phyloP scores from a whole-genome alignment of 2,329 filamentous ascomycete species.

The Cadophora luteo-olivacea region DNA sequence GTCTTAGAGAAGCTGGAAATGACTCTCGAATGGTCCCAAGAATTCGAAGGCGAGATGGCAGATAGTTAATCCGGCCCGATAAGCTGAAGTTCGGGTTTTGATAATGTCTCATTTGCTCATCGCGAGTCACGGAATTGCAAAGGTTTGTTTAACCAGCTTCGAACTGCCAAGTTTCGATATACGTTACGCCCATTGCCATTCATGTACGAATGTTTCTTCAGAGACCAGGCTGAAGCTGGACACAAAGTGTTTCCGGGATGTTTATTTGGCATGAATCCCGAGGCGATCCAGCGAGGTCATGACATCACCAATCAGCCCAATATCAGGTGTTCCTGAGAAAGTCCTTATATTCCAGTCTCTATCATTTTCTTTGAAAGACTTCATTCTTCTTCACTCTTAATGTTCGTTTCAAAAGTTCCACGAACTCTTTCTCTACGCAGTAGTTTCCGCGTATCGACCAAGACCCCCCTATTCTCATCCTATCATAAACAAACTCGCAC shows the following conservation, averaged over 20 bases:
- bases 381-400: slow-evolving; percentile 13
- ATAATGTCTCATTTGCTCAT: no score
- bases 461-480: not conserved
- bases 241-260: not conserved
- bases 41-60: slow-evolving; percentile 19
- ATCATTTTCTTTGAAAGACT: not conserved
- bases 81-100: not conserved
- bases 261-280: not conserved
- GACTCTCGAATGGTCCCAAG: slow-evolving; percentile 26
- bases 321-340: not conserved
- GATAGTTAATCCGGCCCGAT: slow-evolving; percentile 29
- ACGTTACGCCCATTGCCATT: no score
- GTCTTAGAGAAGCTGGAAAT: not conserved
- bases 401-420: slow-evolving; percentile 22
- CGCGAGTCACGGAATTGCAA: no score
- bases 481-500: slow-evolving; percentile 24
- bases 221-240: not conserved
- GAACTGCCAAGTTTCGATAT: no score
- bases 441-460: slow-evolving; percentile 9
- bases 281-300: slow-evolving; percentile 21
- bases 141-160: no score
- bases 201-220: no score
- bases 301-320: slow-evolving; percentile 27
- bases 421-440: slow-evolving; percentile 22
- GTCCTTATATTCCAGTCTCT: slow-evolving; percentile 3